phyloP scores from a whole-genome alignment of 768 basidiomycete species.

The Suillus weaverae region DNA sequence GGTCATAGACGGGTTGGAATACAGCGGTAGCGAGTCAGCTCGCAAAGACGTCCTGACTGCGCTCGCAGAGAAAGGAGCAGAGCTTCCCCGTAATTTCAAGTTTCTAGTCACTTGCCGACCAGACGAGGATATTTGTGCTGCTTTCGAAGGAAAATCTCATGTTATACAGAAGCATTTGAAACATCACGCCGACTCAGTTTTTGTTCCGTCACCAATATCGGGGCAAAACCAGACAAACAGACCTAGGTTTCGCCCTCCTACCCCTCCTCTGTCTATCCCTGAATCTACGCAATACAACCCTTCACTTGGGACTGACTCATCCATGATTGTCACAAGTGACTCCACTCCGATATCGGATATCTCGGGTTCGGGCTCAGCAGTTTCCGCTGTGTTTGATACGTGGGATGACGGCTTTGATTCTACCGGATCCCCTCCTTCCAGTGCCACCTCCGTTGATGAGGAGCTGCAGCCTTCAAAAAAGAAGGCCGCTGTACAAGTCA shows the following conservation, averaged over 20 bases:
- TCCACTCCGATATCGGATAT: not conserved
- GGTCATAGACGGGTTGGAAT: constrained; percentile 37
- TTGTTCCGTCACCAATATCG: not conserved
- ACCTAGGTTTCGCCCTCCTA: not conserved
- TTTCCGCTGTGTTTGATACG: not conserved
- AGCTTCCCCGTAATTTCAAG: constrained; percentile 25
- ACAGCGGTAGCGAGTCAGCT: constrained; percentile 19
- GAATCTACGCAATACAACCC: not conserved
- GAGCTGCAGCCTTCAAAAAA: not conserved
- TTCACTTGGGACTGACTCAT: not conserved
- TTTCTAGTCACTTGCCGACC: constrained; percentile 29
- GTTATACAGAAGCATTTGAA: constrained; percentile 4
- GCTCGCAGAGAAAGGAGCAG: constrained; percentile 12
- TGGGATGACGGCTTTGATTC: not conserved
- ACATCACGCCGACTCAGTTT: not conserved
- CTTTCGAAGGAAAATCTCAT: constrained; percentile 9
- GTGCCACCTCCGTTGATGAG: not conserved
- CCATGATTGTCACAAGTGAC: too few relatives aligned
- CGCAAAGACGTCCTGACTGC: constrained; percentile 24
- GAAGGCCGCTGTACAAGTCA: not conserved
- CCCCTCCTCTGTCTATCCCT: not conserved
- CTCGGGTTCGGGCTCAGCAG: not conserved
- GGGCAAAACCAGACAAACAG: not conserved
- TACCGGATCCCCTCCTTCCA: not conserved
- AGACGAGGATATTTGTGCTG: constrained; percentile 20